A percentile compares a stretch with the other conserved stretches of the same genome.
Evolutionary conservation across 1,139 yeast genomes (phyloP).

Genomic region (Arxiozyma slooffiae): DNA sequence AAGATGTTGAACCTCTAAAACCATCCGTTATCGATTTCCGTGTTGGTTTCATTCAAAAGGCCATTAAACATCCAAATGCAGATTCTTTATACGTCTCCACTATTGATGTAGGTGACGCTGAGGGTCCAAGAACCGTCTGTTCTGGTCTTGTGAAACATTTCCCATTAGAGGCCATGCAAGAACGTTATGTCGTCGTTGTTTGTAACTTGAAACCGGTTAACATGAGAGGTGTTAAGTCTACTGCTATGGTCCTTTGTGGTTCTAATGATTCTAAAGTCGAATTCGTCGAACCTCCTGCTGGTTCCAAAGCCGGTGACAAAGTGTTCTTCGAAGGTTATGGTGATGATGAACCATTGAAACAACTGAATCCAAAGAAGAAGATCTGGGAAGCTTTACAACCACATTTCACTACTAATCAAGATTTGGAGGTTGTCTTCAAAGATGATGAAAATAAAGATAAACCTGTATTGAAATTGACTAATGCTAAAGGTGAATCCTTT

Average conservation of each 20-base stretch:
- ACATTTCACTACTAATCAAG: slow-evolving; percentile 67
- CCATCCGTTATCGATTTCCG: slow-evolving; percentile 86
- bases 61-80: slow-evolving; percentile 95
- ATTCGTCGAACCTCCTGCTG: slow-evolving; percentile 90
- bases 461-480: slow-evolving; percentile 66
- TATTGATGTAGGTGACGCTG: slow-evolving; percentile 90
- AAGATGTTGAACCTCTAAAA: slow-evolving; percentile 52
- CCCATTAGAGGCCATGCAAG: slow-evolving; percentile 74
- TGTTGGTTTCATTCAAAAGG: slow-evolving; percentile 95
- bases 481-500: slow-evolving; percentile 62
- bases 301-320: slow-evolving; percentile 94
- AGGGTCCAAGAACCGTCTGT: slow-evolving; percentile 96
- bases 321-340: slow-evolving; percentile 80
- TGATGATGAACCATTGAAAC: slow-evolving; percentile 81
- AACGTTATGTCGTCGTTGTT: slow-evolving; percentile 70
- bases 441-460: slow-evolving; percentile 58
- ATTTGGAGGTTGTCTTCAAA: slow-evolving; percentile 68
- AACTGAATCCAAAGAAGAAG: slow-evolving; percentile 96
- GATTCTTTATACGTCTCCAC: slow-evolving; percentile 94
- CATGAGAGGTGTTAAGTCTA: slow-evolving; percentile 90
- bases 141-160: slow-evolving; percentile 80
- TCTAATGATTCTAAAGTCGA: slow-evolving; percentile 62
- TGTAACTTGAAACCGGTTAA: slow-evolving; percentile 85
- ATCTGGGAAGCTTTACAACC: slow-evolving; percentile 95
- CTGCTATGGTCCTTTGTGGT: slow-evolving; percentile 96